Base-by-base conservation (phyloP, 75 land plant species). In the Pinus taeda region DNA sequence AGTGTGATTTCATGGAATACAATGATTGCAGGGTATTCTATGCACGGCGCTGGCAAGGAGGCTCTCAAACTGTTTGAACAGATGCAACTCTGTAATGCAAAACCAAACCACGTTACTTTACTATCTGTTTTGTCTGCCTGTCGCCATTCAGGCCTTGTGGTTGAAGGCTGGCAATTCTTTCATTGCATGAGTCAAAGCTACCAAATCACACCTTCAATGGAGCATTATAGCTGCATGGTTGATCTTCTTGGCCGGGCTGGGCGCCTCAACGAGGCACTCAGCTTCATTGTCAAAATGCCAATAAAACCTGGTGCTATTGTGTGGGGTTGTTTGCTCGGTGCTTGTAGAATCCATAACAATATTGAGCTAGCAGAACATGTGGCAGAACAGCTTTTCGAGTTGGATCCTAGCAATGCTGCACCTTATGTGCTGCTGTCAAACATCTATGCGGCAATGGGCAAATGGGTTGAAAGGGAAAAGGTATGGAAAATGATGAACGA, bases 1-100 rank as follows among this genome's bases (percentile, higher is more conserved):
- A 45, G 11, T 42, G 79, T 79, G 2, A 39, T 75, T 18, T 36
- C 80, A 15, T 79, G 80, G 80, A 74, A 58, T 59, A 79, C 80
- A 49, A 29, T 79, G 77, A 79, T 79, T 59, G 37, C 75, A 60
- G 83, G 81, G 4, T 82, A n/a, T 79, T 49, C 81, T 15, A 82
- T 69, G 66, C 75, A 79, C 20, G 83, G 83, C 18, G 56, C 73
- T n/a, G 39, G 63, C 58, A 57, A 37, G 33, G 64, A 71, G 49
- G 81, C 80, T 15, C 63, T 82, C 11, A 33, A 59, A 71, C 36
- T 66, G 29, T 71, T 82, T 59, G 66, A 82, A 15, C 82, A 59
- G 53, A 82, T 82, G 83, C 61, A 30, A 55, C 36, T 42, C 8
- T 82, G 71, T 45, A 83, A 83, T 18, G 61, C 61, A 13, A 60